Base-by-base conservation (phyloP, 1,139 yeast species). In the Yamadazyma blattariae region DNA sequence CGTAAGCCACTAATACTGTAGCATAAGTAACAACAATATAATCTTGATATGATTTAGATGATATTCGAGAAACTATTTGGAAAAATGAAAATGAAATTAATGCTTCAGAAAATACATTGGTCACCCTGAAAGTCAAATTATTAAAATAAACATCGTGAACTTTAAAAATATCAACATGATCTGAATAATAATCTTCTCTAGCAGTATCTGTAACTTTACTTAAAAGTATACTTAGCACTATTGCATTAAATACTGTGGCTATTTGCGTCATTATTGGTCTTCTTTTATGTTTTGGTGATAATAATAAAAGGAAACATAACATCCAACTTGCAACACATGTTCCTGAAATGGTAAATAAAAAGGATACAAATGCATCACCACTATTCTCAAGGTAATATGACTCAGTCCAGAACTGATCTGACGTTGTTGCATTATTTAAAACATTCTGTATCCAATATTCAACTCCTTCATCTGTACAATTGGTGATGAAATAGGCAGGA, bases 241-340 rank as follows among this genome's bases (percentile, higher is more conserved):
- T 54, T 13, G 79, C 64, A 43, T 64, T 65, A 40, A 73, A 58
- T 4, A 74, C 42, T 13, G 77, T 74, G 4, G 79, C 67, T 10
- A 71, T 30, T 33, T 70, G 71, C 12, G 78, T 57, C 23, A 69
- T 49, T 30, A 61, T 43, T 1, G 83, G 81, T 38, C 77, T 73
- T 12, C 71, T 45, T 38, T 62, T 64, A 43, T 71, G 72, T 14
- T 59, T 61, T 0, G 78, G 71, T 14, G 77, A 67, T 25, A 78
- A 51, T 33, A 64, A 53, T 27, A 75, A 56, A 34, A 77, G 49
- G 17, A 75, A 45, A 31, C 76, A 54, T 25, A 78, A 58, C 77
- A 77, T 71, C 83, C 83, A 77, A 25, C 71, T 56, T 3, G 74
- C 61, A 3, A 71, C 68, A 45, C 74, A 68, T 19, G 64, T 51